These are phyloP conservation scores for Lasiosphaeria ovina DNA, from an alignment of 495 filamentous ascomycete genomes.

Conservation along the genomic window DNA sequence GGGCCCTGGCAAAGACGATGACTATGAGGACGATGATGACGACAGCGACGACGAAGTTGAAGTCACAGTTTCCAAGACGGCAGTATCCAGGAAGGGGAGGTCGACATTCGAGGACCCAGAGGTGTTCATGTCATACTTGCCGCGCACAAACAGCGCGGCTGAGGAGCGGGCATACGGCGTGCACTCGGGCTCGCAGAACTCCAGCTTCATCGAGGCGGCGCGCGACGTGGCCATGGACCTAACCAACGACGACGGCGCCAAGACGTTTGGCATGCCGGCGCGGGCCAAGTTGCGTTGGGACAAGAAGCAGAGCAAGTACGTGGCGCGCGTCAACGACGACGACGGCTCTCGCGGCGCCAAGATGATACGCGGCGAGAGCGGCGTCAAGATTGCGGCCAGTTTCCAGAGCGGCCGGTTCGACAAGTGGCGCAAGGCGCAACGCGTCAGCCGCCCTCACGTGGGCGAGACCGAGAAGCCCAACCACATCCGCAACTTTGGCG, in stretches of 20 bases:
- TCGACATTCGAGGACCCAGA: conserved; percentile 76
- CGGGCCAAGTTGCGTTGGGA: conserved; percentile 86
- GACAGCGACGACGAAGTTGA: conserved; percentile 77
- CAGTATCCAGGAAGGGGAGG: conserved; percentile 46
- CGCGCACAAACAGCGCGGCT: conserved; percentile 67
- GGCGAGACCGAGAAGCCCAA: conserved; percentile 73
- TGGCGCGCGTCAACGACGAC: conserved; percentile 83
- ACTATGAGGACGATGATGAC: conserved; percentile 53
- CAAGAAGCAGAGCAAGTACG: conserved; percentile 95
- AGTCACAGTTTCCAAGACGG: conserved; percentile 70
- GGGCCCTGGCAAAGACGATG: conserved; percentile 29
- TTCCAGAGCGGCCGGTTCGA: conserved; percentile 95
- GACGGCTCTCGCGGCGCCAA: conserved; percentile 84
- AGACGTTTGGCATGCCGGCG: conserved; percentile 69
- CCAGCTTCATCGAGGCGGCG: conserved; percentile 80
- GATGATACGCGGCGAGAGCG: conserved; percentile 85
- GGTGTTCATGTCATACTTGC: conserved; percentile 93
- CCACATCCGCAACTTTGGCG: conserved; percentile 67
- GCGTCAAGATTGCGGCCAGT: conserved; percentile 89
- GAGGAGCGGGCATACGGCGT: conserved; percentile 93
- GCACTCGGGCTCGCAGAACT: conserved; percentile 65
- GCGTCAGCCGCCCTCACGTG: conserved; percentile 69
- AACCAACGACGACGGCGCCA: conserved; percentile 75
- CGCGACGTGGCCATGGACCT: conserved; percentile 86
- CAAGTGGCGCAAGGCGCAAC: conserved; percentile 81